Evolutionary conservation across 192 early-diverging fungal genomes (phyloP).

Genomic region (Entomortierella beljakovae): DNA sequence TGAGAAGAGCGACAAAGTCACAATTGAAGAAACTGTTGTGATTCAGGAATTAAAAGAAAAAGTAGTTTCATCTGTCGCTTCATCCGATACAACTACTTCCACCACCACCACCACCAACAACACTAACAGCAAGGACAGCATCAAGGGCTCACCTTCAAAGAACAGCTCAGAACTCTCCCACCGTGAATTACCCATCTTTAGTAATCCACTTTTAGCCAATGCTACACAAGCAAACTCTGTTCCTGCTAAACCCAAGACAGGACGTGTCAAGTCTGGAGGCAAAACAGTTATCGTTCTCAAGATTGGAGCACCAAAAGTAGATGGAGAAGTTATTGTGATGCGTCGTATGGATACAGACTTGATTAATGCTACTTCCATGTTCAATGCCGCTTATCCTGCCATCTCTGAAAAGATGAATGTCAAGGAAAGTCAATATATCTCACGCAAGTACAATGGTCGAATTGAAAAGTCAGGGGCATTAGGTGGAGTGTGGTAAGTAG

Average conservation of each 20-base stretch:
- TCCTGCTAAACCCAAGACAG: slow-evolving; percentile 41
- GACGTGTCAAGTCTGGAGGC: slow-evolving; percentile 34
- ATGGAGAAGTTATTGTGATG: slow-evolving; percentile 51
- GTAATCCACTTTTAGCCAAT: slow-evolving; percentile 51
- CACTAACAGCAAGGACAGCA: neutral
- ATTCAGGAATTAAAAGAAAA: too few relatives aligned
- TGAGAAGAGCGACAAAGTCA: slow-evolving; percentile 23
- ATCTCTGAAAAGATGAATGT: slow-evolving; percentile 53
- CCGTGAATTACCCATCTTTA: slow-evolving; percentile 52
- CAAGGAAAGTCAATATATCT: slow-evolving; percentile 36
- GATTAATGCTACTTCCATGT: slow-evolving; percentile 54
- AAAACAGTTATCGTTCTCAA: slow-evolving; percentile 38
- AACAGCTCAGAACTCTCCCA: neutral
- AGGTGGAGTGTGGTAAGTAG: slow-evolving; percentile 42
- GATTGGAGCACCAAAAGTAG: slow-evolving; percentile 52
- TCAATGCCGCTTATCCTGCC: slow-evolving; percentile 54
- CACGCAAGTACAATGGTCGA: slow-evolving; percentile 31
- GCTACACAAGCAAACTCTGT: slow-evolving; percentile 49
- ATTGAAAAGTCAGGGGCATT: slow-evolving; percentile 42
- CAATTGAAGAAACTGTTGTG: slow-evolving; percentile 7
- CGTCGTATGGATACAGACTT: slow-evolving; percentile 47
- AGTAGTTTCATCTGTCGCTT: slow-evolving; percentile 25
- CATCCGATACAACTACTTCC: neutral
- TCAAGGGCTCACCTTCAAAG: neutral
- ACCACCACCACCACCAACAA: neutral